Evolutionary conservation across 2,329 filamentous ascomycete species (phyloP), one percentile per base, ranked within the genome.

Genomic region (Fusarium phyllophilum): DNA sequence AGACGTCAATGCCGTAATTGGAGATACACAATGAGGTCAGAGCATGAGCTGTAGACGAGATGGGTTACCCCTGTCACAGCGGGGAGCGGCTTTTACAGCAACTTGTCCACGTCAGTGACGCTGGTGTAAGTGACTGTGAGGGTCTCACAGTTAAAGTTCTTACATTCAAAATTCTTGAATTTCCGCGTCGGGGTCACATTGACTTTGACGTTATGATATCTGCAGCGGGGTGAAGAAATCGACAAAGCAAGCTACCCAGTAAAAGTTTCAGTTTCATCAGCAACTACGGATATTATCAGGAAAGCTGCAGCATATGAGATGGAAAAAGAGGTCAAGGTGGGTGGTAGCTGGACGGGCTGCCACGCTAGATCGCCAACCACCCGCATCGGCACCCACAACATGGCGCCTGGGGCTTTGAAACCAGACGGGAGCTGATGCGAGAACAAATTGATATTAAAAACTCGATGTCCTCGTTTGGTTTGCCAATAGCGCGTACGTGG

Each of bases 331-430:
- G 51, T 29, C 34, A 39, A 39, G 54, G 66, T 67, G 67, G 54
- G 62, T 64, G 55, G 57, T 49, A 51, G 34, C 58, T 38, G 51
- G 55, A 59, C 54, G 67, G 66, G 61, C 72, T 75, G 58, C 72
- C 72, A 75, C 72, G 72, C 72, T 73, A 72, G 72, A 75, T 75
- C 72, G 68, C 68, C 72, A 61, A 66, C 69, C 68, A 70, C 66
- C 69, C 63, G 45, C 62, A 67, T 67, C 49, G 51, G 45, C 52
- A 66, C 70, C 71, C 63, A 62, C 60, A 67, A 61, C 64, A 63
- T 55, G 45, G 41, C 48, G 52, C 60, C 63, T 69, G 62, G 58
- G 56, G 55, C 62, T 74, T 55, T 71, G 48, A 51, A 63, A 39
- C 69, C 44, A 39, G 46, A n/a, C 62, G 49, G 54, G 45, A 66